Evolutionary conservation across 108 stramenopile genomes (phyloP).

Genomic region (Craspedostauros australis): DNA sequence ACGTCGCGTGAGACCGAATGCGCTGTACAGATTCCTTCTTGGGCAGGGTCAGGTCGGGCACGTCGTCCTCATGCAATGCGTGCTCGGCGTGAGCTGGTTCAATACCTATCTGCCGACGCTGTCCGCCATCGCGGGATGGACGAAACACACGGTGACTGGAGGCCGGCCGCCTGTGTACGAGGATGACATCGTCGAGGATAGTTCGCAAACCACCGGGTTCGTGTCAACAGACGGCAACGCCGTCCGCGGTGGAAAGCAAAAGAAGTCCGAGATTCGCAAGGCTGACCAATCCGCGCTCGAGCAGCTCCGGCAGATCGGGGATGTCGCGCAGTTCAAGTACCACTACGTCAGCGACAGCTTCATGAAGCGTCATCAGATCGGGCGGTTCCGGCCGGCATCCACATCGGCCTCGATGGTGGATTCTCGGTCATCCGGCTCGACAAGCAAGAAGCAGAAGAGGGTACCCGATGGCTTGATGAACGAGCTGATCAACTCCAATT

Average conservation of each 20-base stretch:
- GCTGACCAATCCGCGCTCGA: slow-evolving; percentile 45
- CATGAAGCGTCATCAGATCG: slow-evolving; percentile 50
- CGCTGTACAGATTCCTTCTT: slow-evolving; percentile 60
- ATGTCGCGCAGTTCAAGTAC: slow-evolving; percentile 50
- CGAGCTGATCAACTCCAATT: neutral
- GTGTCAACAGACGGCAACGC: slow-evolving; percentile 17
- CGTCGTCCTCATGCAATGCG: slow-evolving; percentile 37
- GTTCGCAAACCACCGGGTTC: slow-evolving; percentile 23
- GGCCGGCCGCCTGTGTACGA: neutral
- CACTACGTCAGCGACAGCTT: slow-evolving; percentile 51
- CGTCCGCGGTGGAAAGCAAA: slow-evolving; percentile 24
- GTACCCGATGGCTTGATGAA: no score
- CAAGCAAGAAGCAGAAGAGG: no score
- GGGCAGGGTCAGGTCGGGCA: slow-evolving; percentile 51
- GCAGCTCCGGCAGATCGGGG: slow-evolving; percentile 45
- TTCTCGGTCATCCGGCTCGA: no score
- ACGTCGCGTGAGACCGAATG: slow-evolving; percentile 39
- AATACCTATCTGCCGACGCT: slow-evolving; percentile 47
- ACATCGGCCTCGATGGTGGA: neutral
- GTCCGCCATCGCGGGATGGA: slow-evolving; percentile 5
- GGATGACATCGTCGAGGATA: neutral
- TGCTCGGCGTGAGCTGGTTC: slow-evolving; percentile 48
- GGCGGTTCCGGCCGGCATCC: slow-evolving; percentile 15
- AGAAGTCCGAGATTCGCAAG: slow-evolving; percentile 19
- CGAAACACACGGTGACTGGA: slow-evolving; percentile 16